Base-by-base conservation (phyloP, 768 basidiomycete genomes). In the Podaxis sp. region DNA sequence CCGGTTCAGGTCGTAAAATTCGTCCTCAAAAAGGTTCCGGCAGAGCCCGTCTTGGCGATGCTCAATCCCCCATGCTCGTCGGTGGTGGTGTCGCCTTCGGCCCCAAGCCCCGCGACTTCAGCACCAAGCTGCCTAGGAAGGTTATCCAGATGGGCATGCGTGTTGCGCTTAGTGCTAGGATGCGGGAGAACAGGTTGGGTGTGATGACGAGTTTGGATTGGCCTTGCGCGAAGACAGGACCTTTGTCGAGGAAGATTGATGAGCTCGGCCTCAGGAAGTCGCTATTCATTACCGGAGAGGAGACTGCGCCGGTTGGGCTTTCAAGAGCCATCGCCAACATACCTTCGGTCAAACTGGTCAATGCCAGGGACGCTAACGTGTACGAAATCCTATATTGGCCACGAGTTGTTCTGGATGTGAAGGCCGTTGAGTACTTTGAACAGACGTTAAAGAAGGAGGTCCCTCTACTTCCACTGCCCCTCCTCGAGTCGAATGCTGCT, bases 41-140 rank as follows among this genome's bases (percentile, higher is more conserved):
- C 62, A 80, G 74, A 65, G 97, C 97, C 9, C 92, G 97, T 70
- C 77, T 97, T 9, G 96, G 95, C 50, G 93, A 95, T 66, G 85
- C 79, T 1, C 91, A 93, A 67, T 90, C 86, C 71, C 93, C 93
- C 1, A 91, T 93, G 82, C 82, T 89, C 57, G 81, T 88, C 35
- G 96, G 96, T 36, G 97, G 97, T 74, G 97, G 96, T 66, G 84
- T 90, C 42, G 93, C 93, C 5, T 95, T 94, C 62, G 94, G 94
- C 32, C 93, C 93, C 0, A 89, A 92, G 69, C 92, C 94, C 2
- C 84, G 94, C 52, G 91, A 97, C 71, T 98, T 95, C 73, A 86
- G 90, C 67, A 94, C 93, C 18, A 89, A 91, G 64, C 82, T 99
- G 38, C 91, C 92, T n/a, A 83, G 92, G 64, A 98, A 98, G 74